Evolutionary conservation across 225 moss, liverwort and hornwort species (phyloP).

Genomic region (Bryoerythrophyllum caledonicum): DNA sequence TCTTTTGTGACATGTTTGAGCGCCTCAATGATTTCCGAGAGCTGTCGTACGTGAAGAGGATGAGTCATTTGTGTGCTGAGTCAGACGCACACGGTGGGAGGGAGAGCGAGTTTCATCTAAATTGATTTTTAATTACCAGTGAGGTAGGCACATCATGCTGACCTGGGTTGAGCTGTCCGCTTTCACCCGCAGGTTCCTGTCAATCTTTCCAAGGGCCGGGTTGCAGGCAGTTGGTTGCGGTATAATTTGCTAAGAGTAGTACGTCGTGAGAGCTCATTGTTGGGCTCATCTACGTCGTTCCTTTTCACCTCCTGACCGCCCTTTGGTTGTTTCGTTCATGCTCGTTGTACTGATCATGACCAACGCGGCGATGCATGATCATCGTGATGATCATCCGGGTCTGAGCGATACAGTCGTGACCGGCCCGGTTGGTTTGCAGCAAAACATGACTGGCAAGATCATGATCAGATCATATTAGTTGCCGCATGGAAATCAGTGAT

Average conservation of each 20-base stretch:
- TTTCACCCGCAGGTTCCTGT: conserved; percentile 9
- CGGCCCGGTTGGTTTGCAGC: conserved; percentile 27
- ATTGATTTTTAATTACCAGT: not conserved
- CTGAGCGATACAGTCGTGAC: too few relatives aligned
- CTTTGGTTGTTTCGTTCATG: not conserved
- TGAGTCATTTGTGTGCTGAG: conserved; percentile 8
- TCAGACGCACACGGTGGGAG: too few relatives aligned
- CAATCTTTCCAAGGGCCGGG: not conserved
- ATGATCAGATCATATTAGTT: not conserved
- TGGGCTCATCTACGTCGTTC: not conserved
- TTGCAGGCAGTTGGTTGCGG: not conserved
- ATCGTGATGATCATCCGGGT: not conserved
- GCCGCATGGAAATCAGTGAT: not conserved
- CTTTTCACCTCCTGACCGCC: not conserved
- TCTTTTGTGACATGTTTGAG: not conserved
- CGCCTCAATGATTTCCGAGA: not conserved
- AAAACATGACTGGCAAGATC: not conserved
- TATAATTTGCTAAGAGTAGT: not conserved
- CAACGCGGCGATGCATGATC: not conserved
- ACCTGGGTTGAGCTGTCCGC: conserved; percentile 14
- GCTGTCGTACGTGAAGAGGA: conserved; percentile 33
- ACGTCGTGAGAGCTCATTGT: conserved; percentile 1
- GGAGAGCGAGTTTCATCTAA: too few relatives aligned
- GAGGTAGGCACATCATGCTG: conserved; percentile 28
- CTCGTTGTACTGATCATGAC: not conserved